phyloP scores from a whole-genome alignment of 768 basidiomycete species.

The Suillus lakei region DNA sequence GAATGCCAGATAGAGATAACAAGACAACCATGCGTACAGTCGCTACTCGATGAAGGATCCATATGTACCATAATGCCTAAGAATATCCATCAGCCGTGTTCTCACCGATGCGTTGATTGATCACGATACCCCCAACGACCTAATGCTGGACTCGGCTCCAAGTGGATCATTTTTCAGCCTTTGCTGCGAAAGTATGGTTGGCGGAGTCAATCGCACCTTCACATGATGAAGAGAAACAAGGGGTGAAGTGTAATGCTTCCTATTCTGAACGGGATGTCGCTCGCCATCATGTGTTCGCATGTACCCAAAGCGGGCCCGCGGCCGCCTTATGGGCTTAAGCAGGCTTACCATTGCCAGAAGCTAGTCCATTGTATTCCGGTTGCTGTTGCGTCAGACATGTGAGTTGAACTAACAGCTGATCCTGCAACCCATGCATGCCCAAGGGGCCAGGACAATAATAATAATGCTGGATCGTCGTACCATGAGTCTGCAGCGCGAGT shows the following conservation, averaged over 20 bases:
- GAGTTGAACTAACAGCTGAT: background rate
- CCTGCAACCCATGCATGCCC: background rate
- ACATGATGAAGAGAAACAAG: background rate
- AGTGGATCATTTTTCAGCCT: background rate
- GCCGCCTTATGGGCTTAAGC: background rate
- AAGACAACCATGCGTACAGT: constrained; percentile 1
- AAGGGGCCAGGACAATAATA: background rate
- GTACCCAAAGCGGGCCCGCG: background rate
- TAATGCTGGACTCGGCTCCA: background rate
- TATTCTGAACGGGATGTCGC: background rate
- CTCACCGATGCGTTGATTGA: background rate
- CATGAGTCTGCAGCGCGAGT: background rate
- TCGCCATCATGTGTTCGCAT: background rate
- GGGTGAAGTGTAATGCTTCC: background rate
- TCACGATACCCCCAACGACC: background rate
- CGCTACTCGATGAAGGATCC: background rate
- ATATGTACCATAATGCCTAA: background rate
- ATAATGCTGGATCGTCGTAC: background rate
- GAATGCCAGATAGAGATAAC: constrained; percentile 3
- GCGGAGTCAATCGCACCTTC: background rate
- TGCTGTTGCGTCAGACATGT: background rate
- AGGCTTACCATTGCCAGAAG: background rate
- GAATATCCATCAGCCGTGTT: background rate
- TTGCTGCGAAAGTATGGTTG: background rate
- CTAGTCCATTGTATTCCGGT: no score